Conservation (phyloP, 495 filamentous ascomycete genomes). For the Parathielavia hyrcaniae region DNA sequence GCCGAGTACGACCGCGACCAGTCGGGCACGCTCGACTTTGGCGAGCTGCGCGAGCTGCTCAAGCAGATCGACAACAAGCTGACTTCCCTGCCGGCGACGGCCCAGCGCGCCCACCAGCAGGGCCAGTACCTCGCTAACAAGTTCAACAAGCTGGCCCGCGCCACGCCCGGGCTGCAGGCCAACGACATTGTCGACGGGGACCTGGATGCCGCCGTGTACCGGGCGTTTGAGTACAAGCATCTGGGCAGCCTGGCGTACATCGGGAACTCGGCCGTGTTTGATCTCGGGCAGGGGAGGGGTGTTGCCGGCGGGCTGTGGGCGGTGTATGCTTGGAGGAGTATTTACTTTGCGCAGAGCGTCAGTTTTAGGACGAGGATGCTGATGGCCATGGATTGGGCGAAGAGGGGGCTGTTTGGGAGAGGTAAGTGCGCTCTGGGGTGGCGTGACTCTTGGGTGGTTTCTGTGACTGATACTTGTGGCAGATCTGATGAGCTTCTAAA, state of each 20-base stretch:
- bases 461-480: not conserved
- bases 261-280: slow-evolving; percentile 93
- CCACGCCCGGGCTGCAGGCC: slow-evolving; percentile 63
- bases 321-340: slow-evolving; percentile 92
- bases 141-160: slow-evolving; percentile 83
- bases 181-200: slow-evolving; percentile 87
- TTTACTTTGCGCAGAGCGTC: slow-evolving; percentile 98
- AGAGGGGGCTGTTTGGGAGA: slow-evolving; percentile 90
- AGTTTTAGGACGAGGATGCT: slow-evolving; percentile 82
- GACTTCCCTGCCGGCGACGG: slow-evolving; percentile 78
- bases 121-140: slow-evolving; percentile 90
- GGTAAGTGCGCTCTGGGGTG: slow-evolving; percentile 52
- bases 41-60: slow-evolving; percentile 81
- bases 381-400: slow-evolving; percentile 97
- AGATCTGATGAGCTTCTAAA: slow-evolving; percentile 65
- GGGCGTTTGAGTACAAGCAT: slow-evolving; percentile 92
- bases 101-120: slow-evolving; percentile 97
- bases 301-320: slow-evolving; percentile 82
- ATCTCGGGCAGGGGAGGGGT: slow-evolving; percentile 65
- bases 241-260: slow-evolving; percentile 91
- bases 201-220: slow-evolving; percentile 86
- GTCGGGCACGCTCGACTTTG: slow-evolving; percentile 86
- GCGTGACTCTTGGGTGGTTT: not conserved
- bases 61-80: slow-evolving; percentile 87
- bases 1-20: slow-evolving; percentile 87